phyloP scores from a whole-genome alignment of 176 grass and related monocot genomes.

The Aechmea fasciata region DNA sequence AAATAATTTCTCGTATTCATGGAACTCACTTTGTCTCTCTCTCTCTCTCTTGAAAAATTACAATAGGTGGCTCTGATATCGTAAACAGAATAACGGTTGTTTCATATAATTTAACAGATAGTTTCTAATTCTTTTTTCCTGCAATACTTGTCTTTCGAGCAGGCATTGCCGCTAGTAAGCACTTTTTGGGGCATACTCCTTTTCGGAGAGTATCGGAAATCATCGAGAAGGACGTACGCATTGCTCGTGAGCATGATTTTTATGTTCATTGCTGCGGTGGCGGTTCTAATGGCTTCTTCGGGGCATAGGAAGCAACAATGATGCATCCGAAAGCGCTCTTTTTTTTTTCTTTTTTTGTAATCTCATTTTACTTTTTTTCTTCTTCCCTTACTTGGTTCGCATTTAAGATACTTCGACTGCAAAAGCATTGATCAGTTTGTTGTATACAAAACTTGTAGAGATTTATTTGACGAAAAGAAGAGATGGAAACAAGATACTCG shows the following conservation, averaged over 20 bases:
- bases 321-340: background rate
- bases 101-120: background rate
- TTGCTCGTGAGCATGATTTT: constrained; percentile 63
- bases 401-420: no score
- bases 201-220: constrained; percentile 66
- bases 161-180: constrained; percentile 76
- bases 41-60: no score
- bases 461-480: no score
- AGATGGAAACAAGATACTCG: no score
- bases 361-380: no score
- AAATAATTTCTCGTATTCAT: no score
- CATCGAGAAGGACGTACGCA: constrained; percentile 49
- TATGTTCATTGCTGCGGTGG: constrained; percentile 72
- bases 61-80: background rate
- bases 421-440: no score
- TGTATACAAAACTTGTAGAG: no score
- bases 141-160: constrained; percentile 7
- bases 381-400: no score
- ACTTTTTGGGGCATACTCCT: constrained; percentile 75
- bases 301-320: constrained; percentile 58
- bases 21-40: no score
- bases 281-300: constrained; percentile 81
- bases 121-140: constrained; percentile 6
- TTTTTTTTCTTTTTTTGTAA: no score
- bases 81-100: background rate